Evolutionary conservation across 768 basidiomycete species (phyloP).

Genomic region (Psilocybe subaeruginosa): DNA sequence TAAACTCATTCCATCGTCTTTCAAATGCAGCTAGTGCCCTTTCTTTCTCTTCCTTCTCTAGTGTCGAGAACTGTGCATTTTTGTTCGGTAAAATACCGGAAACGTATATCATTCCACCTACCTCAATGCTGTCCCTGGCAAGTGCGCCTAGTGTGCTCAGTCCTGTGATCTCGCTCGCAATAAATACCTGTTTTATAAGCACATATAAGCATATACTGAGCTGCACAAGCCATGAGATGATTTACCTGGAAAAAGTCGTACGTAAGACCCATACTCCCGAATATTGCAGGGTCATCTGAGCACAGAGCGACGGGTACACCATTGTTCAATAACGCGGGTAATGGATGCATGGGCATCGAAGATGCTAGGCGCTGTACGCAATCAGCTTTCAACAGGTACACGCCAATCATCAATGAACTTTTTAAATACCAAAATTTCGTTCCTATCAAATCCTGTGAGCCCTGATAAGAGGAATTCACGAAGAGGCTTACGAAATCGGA

Average conservation of each 20-base stretch:
- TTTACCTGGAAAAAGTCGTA: conserved; percentile 79
- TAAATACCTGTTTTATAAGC: conserved; percentile 53
- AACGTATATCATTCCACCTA: conserved; percentile 23
- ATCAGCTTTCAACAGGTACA: not conserved
- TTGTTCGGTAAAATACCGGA: not conserved
- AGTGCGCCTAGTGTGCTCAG: conserved; percentile 63
- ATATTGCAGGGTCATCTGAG: conserved; percentile 78
- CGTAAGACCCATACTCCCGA: conserved; percentile 78
- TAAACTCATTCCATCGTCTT: conserved; percentile 47
- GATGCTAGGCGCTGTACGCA: conserved; percentile 64
- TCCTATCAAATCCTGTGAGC: conserved; percentile 39
- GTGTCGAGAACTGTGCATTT: conserved; percentile 50
- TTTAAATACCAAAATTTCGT: conserved; percentile 66
- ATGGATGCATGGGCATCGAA: conserved; percentile 80
- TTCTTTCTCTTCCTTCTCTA: conserved; percentile 49
- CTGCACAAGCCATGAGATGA: not conserved
- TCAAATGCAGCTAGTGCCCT: conserved; percentile 47
- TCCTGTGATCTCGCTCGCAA: conserved; percentile 67
- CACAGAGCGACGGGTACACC: conserved; percentile 72
- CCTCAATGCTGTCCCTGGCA: conserved; percentile 69
- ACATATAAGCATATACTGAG: not conserved
- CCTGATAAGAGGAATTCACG: not conserved
- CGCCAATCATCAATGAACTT: not conserved
- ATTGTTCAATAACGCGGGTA: conserved; percentile 72
- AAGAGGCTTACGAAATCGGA: conserved; percentile 70